Evolutionary conservation across 257 asterid species (phyloP).

Genomic region (Datura wrightii): DNA sequence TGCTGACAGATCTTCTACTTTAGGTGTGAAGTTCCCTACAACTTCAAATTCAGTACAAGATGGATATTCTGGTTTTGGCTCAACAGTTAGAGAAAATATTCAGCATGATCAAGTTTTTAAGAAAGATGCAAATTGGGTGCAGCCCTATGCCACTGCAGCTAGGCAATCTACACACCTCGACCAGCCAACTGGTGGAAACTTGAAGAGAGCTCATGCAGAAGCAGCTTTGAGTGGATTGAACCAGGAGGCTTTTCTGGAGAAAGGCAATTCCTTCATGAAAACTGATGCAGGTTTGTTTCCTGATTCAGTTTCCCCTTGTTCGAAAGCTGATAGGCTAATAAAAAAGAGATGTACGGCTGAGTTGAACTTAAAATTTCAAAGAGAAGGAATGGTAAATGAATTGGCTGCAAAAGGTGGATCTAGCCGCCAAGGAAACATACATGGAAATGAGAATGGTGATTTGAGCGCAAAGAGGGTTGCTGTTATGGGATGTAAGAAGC

Average conservation of each 20-base stretch:
- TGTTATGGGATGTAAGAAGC: conserved; percentile 27
- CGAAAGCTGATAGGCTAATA: conserved; percentile 38
- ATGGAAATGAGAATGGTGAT: conserved; percentile 34
- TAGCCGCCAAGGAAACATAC: conserved; percentile 30
- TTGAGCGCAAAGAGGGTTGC: conserved; percentile 30
- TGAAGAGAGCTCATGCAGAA: conserved; percentile 43
- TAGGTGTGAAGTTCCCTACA: conserved; percentile 25
- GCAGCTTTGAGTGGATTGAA: not conserved
- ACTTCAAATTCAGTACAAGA: not conserved
- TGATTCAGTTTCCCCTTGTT: conserved; percentile 31
- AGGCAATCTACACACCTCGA: conserved; percentile 30
- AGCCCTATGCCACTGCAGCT: conserved; percentile 25
- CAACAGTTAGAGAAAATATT: conserved; percentile 20
- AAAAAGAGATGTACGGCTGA: conserved; percentile 53
- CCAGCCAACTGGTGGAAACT: conserved; percentile 33
- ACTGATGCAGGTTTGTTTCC: conserved; percentile 37
- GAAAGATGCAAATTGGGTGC: conserved; percentile 27
- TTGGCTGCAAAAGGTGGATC: conserved; percentile 34
- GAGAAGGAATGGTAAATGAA: conserved; percentile 31
- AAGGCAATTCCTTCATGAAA: conserved; percentile 16
- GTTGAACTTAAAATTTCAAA: conserved; percentile 21
- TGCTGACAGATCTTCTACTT: conserved; percentile 15
- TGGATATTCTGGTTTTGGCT: conserved; percentile 2
- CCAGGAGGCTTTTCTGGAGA: no score
- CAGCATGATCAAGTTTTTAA: conserved; percentile 32